Evolutionary conservation across 805 yeast species (phyloP).

Genomic region (Hanseniaspora osmophila): DNA sequence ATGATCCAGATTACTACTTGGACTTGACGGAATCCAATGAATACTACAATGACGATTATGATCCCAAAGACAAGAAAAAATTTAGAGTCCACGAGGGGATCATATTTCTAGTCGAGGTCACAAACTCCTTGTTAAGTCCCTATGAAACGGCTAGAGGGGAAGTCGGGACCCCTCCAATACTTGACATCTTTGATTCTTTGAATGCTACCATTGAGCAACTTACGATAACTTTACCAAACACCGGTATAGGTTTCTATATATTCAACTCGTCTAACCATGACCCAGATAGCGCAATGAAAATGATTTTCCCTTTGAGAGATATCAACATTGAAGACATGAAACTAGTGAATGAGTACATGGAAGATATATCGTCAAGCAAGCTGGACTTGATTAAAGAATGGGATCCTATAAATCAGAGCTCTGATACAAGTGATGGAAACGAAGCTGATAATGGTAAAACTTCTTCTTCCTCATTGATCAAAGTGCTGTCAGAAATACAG

Average conservation of each 20-base stretch:
- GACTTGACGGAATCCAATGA: not conserved
- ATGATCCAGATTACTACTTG: not conserved
- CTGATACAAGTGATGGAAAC: slow-evolving; percentile 17
- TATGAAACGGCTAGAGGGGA: slow-evolving; percentile 20
- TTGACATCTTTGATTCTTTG: slow-evolving; percentile 42
- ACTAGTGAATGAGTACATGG: slow-evolving; percentile 33
- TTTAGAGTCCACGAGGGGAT: slow-evolving; percentile 49
- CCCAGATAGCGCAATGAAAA: slow-evolving; percentile 31
- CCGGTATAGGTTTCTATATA: slow-evolving; percentile 64
- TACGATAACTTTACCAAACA: slow-evolving; percentile 47
- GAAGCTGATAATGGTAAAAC: slow-evolving; percentile 5
- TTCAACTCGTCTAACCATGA: slow-evolving; percentile 33
- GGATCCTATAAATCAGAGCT: not conserved
- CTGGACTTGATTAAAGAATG: slow-evolving; percentile 17
- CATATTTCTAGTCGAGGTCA: slow-evolving; percentile 45
- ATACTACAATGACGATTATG: not conserved
- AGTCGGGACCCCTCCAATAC: slow-evolving; percentile 28
- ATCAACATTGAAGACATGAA: slow-evolving; percentile 47
- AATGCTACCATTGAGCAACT: slow-evolving; percentile 51
- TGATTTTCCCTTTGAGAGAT: slow-evolving; percentile 38
- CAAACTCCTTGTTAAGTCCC: slow-evolving; percentile 26
- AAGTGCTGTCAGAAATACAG: not conserved
- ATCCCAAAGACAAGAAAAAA: slow-evolving; percentile 10
- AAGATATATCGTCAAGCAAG: slow-evolving; percentile 25
- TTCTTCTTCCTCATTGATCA: not conserved